Evolutionary conservation across 2,329 filamentous ascomycete genomes (phyloP).

Genomic region (Domatiomyces catenatus): DNA sequence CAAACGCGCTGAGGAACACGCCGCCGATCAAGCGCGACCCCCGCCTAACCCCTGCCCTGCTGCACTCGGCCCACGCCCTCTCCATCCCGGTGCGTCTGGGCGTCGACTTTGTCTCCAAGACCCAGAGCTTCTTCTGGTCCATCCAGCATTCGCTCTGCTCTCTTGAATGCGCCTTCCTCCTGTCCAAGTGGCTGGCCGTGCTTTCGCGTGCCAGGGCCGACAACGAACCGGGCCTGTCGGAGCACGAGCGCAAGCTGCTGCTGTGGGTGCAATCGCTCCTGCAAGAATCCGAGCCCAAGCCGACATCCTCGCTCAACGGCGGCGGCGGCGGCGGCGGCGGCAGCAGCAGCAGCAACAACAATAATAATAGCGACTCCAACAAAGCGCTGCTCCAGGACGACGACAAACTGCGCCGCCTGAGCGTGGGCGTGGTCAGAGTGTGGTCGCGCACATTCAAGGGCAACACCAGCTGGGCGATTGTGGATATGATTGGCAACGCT

Average conservation of each 20-base stretch:
- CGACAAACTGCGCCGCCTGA: conserved; percentile 30
- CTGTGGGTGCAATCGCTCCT: conserved; percentile 36
- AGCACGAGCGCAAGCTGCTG: conserved; percentile 32
- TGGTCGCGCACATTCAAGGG: conserved; percentile 36
- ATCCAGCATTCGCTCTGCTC: conserved; percentile 41
- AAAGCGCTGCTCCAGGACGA: conserved; percentile 30
- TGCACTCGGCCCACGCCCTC: conserved; percentile 40
- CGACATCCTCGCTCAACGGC: neutral
- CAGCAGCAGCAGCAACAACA: conserved; percentile 20
- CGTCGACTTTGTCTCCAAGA: conserved; percentile 37
- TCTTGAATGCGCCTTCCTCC: conserved; percentile 37
- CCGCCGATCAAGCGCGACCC: conserved; percentile 30
- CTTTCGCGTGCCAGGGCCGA: conserved; percentile 27
- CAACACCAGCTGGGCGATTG: conserved; percentile 36
- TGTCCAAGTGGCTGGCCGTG: conserved; percentile 32
- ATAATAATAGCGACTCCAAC: conserved; percentile 18
- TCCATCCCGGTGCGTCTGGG: conserved; percentile 40
- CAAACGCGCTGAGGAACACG: conserved; percentile 29
- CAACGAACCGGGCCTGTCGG: conserved; percentile 27
- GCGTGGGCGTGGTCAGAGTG: conserved; percentile 33
- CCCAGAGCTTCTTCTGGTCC: conserved; percentile 40
- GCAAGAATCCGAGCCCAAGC: conserved; percentile 28
- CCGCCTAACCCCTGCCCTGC: conserved; percentile 33
- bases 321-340: conserved; percentile 8
- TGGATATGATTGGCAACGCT: conserved; percentile 32